Evolutionary conservation across 352 stramenopile genomes (phyloP), one percentile per base, ranked within the genome.

Genomic region (Globisporangium okanoganense): DNA sequence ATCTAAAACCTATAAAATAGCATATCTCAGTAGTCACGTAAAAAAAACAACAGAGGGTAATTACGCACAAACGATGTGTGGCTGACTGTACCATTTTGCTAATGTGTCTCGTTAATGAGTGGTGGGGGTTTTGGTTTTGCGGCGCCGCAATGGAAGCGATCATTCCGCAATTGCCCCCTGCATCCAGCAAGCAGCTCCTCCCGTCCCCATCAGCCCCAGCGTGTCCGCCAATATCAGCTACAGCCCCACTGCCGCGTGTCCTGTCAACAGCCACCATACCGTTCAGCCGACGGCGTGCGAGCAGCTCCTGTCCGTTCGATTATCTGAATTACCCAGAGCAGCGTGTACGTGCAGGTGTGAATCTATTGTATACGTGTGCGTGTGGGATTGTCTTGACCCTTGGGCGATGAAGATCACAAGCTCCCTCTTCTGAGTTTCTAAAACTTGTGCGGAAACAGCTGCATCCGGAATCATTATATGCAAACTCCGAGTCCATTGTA

Each of bases 391-490:
- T 58, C 38, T 67, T 71, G 57, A 55, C 20, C 35, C 31, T 47
- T 68, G 76, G 82, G 61, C 82, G 65, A 80, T 92, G 82, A 92
- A 76, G 82, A 91, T 67, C 72, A 76, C 74, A 82, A 94, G 85
- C 85, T 94, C 85, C 85, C 85, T 94, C 85, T 94, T 92, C 85
- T 86, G 78, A 92, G 72, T 58, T 62, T 57, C 50, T 58, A 71
- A 77, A 78, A 81, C 66, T 56, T 58, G 7, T 90, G 81, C 75
- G 75, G 83, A 92, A 90, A 87, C 62, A 74, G 85, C 83, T 88
- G 83, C 82, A 92, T 92, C 85, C 83, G 85, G 85, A 94, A 94
- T 94, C 85, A 88, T 61, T 92, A 86, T 92, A 88, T 90, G 78
- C 78, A 84, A 92, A 48, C 75, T 79, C 82, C 70, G 82, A 92